These are phyloP conservation scores for Xeromyces bisporus DNA, from an alignment of 495 filamentous ascomycete species.

Conservation along the genomic window DNA sequence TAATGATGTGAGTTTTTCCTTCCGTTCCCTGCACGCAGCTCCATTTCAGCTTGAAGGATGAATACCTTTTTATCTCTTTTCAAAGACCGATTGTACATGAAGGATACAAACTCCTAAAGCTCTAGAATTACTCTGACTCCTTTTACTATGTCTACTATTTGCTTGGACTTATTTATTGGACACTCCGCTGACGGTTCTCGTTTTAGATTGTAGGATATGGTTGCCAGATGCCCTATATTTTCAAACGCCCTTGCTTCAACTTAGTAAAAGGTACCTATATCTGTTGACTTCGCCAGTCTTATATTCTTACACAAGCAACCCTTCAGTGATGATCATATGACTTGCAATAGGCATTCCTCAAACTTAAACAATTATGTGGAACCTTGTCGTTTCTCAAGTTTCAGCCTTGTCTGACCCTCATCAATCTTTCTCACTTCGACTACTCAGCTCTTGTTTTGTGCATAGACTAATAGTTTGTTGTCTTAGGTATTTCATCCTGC, in stretches of 20 bases:
- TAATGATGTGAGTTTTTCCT: too few species aligned
- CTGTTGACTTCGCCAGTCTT: conserved; percentile 6
- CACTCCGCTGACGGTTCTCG: conserved; percentile 1
- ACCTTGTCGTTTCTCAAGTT: conserved; percentile 61
- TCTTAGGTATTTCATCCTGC: conserved; percentile 32
- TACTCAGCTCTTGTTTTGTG: conserved; percentile 7
- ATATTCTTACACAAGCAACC: conserved; percentile 7
- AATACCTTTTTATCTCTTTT: conserved; percentile 54
- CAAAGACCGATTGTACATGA: conserved; percentile 63
- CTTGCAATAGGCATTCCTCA: conserved; percentile 94
- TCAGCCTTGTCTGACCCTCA: conserved; percentile 93
- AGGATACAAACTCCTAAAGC: conserved; percentile 35
- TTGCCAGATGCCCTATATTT: too few species aligned
- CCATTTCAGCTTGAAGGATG: conserved; percentile 20
- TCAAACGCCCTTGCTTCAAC: too few species aligned
- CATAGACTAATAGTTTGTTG: conserved; percentile 25
- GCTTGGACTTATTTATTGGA: background rate
- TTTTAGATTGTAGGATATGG: too few species aligned
- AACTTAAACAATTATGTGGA: conserved; percentile 82
- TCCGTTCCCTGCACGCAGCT: too few species aligned
- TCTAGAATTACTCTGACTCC: conserved; percentile 55
- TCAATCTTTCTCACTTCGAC: conserved; percentile 12
- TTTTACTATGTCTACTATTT: background rate
- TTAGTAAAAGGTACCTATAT: conserved; percentile 43
- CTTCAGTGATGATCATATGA: conserved; percentile 69